Evolutionary conservation across 495 filamentous ascomycete genomes (phyloP).

Genomic region (Clavariopsis aquatica): DNA sequence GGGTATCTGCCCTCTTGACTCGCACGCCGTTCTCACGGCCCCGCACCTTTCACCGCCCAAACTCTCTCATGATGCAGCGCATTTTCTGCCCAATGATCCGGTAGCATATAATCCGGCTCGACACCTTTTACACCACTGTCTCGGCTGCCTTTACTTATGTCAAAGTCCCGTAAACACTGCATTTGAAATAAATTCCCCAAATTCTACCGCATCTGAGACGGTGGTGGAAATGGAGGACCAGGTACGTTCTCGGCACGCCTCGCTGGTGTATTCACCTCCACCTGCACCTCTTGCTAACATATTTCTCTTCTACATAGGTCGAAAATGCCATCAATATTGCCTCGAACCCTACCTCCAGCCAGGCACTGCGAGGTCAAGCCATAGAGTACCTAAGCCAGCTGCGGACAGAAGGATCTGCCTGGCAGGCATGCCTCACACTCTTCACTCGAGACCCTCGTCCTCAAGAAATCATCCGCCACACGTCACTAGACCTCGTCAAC

Average conservation of each 20-base stretch:
- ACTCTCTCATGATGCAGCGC: constrained; percentile 31
- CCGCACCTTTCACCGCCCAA: constrained; percentile 33
- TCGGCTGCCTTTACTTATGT: constrained; percentile 21
- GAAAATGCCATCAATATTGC: constrained; percentile 91
- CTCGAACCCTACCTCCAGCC: constrained; percentile 72
- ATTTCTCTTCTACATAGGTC: constrained; percentile 57
- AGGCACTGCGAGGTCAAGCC: constrained; percentile 76
- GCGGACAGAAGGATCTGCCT: constrained; percentile 72
- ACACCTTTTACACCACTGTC: constrained; percentile 22
- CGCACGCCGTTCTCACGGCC: constrained; percentile 1
- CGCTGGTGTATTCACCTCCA: not conserved
- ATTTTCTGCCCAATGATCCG: constrained; percentile 29
- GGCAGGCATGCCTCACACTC: constrained; percentile 81
- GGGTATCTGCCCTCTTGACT: not conserved
- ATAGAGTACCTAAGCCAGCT: constrained; percentile 85
- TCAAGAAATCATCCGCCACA: constrained; percentile 81
- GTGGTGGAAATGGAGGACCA: constrained; percentile 38
- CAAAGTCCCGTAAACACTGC: not conserved
- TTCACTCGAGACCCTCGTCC: constrained; percentile 79
- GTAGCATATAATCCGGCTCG: constrained; percentile 28
- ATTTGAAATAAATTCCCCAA: constrained; percentile 9
- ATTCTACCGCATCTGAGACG: constrained; percentile 17
- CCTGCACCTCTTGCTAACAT: constrained; percentile 2
- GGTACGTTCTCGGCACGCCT: constrained; percentile 12
- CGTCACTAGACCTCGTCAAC: constrained; percentile 88